Conservation (phyloP, 768 basidiomycete genomes). For the Lactarius deliciosus region DNA sequence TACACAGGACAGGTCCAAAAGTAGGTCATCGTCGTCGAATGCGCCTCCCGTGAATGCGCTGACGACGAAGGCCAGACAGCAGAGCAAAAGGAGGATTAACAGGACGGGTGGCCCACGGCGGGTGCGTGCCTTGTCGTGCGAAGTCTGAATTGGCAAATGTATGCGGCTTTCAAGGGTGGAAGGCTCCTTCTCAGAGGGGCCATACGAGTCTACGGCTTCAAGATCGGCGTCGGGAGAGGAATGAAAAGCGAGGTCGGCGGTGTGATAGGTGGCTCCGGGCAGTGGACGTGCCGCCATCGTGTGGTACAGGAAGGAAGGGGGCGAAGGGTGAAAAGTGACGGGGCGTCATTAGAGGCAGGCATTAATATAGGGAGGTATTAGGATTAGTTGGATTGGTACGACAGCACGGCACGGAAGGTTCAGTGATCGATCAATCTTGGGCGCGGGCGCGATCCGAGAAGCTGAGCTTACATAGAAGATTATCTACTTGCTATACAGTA, state of each 20-base stretch:
- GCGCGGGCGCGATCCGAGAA: neutral
- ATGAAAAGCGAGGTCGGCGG: neutral
- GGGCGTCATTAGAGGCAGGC: neutral
- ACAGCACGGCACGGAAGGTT: neutral
- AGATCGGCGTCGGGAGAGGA: conserved; percentile 5
- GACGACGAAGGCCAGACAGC: conserved; percentile 8
- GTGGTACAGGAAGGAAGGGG: neutral
- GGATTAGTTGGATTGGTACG: neutral
- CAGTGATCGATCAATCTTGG: neutral
- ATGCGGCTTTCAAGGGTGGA: neutral
- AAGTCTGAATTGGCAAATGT: neutral
- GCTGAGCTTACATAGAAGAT: neutral
- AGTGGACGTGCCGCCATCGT: conserved; percentile 14
- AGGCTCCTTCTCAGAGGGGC: neutral
- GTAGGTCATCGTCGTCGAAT: neutral
- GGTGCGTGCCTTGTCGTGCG: neutral
- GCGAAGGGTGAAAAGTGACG: neutral
- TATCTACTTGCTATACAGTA: neutral
- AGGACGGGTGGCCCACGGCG: conserved; percentile 5
- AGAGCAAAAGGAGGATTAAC: neutral
- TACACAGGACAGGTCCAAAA: neutral
- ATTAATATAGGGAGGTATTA: neutral
- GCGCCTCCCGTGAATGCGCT: conserved; percentile 1
- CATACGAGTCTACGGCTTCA: conserved; percentile 4
- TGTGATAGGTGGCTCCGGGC: conserved; percentile 22